Evolutionary conservation across 495 filamentous ascomycete species (phyloP).

Genomic region (Aspergillus panamensis): DNA sequence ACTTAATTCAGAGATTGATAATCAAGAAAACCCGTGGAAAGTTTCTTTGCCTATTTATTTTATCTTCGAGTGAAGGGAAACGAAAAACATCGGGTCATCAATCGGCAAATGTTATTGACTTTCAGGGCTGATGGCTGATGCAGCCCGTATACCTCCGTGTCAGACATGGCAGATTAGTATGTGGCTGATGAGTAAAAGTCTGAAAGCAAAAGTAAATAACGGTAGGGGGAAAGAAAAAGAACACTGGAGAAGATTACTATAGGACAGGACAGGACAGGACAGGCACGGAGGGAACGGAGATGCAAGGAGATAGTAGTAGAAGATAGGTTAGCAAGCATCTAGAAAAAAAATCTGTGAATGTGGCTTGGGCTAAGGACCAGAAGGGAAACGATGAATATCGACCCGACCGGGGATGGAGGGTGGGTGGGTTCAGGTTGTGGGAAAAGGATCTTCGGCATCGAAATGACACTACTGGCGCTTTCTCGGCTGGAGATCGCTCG

Average conservation of each 20-base stretch:
- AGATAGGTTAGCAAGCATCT: not conserved
- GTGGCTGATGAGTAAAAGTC: conserved; percentile 3
- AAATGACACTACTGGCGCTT: not conserved
- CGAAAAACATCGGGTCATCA: not conserved
- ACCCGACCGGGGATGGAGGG: conserved; percentile 1
- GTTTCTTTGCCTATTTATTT: not conserved
- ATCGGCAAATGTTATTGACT: not conserved
- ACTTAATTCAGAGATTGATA: conserved; percentile 1
- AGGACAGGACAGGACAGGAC: no score
- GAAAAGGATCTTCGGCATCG: not conserved
- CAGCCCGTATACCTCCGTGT: conserved; percentile 1
- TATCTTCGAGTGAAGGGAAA: not conserved
- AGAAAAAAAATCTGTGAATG: not conserved
- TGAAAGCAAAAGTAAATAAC: conserved; percentile 5
- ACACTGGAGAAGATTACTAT: not conserved
- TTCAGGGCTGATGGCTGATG: not conserved
- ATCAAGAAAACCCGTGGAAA: not conserved
- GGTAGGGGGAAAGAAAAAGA: conserved; percentile 2
- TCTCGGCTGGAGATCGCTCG: not conserved
- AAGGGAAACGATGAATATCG: not conserved
- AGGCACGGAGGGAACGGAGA: not conserved
- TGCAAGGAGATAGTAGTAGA: conserved; percentile 5
- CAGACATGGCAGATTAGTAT: not conserved
- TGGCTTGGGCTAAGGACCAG: conserved; percentile 4
- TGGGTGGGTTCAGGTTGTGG: not conserved